These are phyloP conservation scores for Cinnamomum chago DNA, from an alignment of 164 flowering plant species.

Conservation along the genomic window DNA sequence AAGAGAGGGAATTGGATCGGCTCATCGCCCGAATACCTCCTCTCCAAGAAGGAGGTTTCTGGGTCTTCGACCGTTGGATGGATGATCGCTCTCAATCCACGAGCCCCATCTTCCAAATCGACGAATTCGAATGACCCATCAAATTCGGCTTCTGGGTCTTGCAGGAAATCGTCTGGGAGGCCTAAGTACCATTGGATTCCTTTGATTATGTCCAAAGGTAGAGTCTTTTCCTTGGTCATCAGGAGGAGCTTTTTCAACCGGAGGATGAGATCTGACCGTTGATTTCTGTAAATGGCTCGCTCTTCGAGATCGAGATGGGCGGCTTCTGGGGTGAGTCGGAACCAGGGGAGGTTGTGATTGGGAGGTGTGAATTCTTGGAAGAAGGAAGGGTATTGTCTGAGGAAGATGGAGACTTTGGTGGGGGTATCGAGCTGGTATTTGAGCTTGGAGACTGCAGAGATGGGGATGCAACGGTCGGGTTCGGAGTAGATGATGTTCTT, in stretches of 20 bases:
- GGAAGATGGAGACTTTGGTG: constrained; percentile 57
- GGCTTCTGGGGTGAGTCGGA: constrained; percentile 69
- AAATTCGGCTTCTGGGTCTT: constrained; percentile 34
- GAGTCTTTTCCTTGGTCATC: constrained; percentile 56
- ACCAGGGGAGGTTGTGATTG: constrained; percentile 79
- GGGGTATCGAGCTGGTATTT: constrained; percentile 45
- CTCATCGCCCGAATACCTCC: constrained; percentile 25
- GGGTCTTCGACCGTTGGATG: constrained; percentile 45
- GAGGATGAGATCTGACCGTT: constrained; percentile 30
- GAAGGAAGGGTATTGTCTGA: constrained; percentile 70
- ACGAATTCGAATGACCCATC: constrained; percentile 46
- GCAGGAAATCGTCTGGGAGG: constrained; percentile 55
- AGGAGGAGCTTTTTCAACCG: constrained; percentile 64
- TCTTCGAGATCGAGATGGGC: constrained; percentile 55
- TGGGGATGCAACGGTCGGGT: constrained; percentile 60
- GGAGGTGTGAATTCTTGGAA: constrained; percentile 81
- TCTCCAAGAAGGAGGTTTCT: constrained; percentile 41
- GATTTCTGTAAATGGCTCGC: constrained; percentile 33
- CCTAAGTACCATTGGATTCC: constrained; percentile 90
- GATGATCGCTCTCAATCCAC: constrained; percentile 38
- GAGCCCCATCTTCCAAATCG: constrained; percentile 63
- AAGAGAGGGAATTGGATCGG: constrained; percentile 51
- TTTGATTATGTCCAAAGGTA: constrained; percentile 62
- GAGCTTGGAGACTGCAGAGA: constrained; percentile 61
- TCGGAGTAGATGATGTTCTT: constrained; percentile 48